Evolutionary conservation across 441 rosid species (phyloP), one percentile per base, ranked within the genome.

Genomic region (Aquilaria agallochum): DNA sequence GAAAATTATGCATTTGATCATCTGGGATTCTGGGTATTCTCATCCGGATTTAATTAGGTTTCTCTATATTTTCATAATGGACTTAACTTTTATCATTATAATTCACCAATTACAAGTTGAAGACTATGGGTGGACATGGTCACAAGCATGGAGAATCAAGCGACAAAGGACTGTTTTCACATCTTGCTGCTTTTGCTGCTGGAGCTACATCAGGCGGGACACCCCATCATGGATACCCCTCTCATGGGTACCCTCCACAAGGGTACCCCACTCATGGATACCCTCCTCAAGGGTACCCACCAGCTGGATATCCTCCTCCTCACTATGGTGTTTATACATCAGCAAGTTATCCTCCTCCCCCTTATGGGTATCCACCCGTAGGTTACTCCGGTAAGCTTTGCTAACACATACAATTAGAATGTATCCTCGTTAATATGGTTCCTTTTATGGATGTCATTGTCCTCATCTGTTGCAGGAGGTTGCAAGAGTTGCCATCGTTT

Each of bases 121-220:
- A 75, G 57, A n/a, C 67, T 20, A 92, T 84, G 98, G 90, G 80
- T 20, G 79, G 79, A 14, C 83, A 79, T 58, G 68, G 67, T 27
- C 83, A 86, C 63, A 53, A 73, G 27, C 27, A 20, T 51, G 75
- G 75, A 55, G 86, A 67, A n/a, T 58, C 82, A 12, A 59, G 67
- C 11, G 89, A 88, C 76, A 88, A 63, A 77, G 95, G 94, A 53
- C 60, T 89, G 59, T 75, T 89, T 68, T 85, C 89, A 8, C 48
- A 74, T 69, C 81, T 83, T 48, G 90, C 72, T 59, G 90, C 88
- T 50, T 87, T 33, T 60, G 87, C 85, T 51, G 72, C 74, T 0
- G 87, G 81, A 36, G 27, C 27, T 20, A 20, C 27, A 20, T 20
- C 27, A 20, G 27, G 1, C 27, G 27, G 1, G 27, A 20, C 27